phyloP scores from a whole-genome alignment of 305 asterid species.

The Petunia hybrid region DNA sequence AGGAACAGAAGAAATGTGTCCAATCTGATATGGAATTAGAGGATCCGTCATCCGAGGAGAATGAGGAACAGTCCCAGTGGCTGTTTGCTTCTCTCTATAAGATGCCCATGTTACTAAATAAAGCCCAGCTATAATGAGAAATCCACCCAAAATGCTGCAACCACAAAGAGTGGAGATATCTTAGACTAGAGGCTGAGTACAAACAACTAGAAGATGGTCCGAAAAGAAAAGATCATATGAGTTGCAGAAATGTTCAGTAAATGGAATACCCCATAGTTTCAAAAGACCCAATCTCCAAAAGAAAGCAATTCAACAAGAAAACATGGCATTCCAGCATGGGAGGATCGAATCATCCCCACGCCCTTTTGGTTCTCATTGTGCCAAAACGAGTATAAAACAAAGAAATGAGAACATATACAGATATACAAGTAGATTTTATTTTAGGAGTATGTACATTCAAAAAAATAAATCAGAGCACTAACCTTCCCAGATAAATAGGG shows the following conservation, averaged over 20 bases:
- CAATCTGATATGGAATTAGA: constrained; percentile 55
- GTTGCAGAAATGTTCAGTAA: background rate
- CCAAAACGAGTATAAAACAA: background rate
- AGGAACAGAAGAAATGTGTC: constrained; percentile 64
- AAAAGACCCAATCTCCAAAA: background rate
- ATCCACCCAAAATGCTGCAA: constrained; percentile 87
- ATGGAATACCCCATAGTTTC: background rate
- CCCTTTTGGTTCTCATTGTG: background rate
- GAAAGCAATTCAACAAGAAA: background rate
- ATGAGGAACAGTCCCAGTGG: constrained; percentile 43
- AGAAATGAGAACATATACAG: background rate
- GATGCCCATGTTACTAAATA: constrained; percentile 98
- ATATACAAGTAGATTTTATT: background rate
- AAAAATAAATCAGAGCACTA: constrained; percentile 11
- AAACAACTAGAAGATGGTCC: background rate
- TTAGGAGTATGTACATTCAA: background rate
- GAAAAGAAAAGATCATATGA: background rate
- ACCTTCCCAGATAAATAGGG: constrained; percentile 97
- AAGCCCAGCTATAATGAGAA: constrained; percentile 81
- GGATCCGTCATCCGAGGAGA: constrained; percentile 58
- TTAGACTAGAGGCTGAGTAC: constrained; percentile 9
- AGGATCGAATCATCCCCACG: background rate
- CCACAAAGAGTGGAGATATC: background rate
- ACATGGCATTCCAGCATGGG: too few species aligned
- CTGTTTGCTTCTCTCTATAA: constrained; percentile 55